Percentiles rank a stretch among this genome's conserved stretches.
These are phyloP conservation scores for Garcia nutans DNA, from an alignment of 345 rosid species.

Conservation along the genomic window DNA sequence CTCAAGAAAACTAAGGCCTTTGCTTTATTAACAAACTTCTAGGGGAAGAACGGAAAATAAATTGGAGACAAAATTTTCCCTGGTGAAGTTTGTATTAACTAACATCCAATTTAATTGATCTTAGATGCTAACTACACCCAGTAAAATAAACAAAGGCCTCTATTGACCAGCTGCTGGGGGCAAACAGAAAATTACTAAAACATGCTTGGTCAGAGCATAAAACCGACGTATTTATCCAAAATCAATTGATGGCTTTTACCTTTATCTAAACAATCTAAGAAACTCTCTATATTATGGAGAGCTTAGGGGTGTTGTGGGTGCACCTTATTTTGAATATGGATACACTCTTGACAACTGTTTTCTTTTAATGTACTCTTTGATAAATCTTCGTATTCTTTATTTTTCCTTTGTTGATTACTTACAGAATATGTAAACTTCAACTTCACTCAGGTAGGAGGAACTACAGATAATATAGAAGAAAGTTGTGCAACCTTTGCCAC, in stretches of 20 bases:
- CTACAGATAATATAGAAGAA: slow-evolving; percentile 89
- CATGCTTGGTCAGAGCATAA: background rate
- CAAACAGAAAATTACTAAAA: background rate
- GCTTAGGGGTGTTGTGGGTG: background rate
- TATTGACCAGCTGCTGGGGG: too few species aligned
- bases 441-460: slow-evolving; percentile 76
- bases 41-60: too few species aligned
- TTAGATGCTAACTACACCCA: too few species aligned
- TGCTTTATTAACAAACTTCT: background rate
- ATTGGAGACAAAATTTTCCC: too few species aligned
- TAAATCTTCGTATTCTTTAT: background rate
- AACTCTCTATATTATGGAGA: background rate
- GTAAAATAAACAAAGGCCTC: too few species aligned
- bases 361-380: background rate
- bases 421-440: background rate
- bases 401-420: background rate
- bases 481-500: slow-evolving; percentile 84
- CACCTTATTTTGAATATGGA: background rate
- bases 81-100: too few species aligned
- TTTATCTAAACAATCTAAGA: background rate
- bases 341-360: background rate
- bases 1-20: background rate
- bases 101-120: too few species aligned
- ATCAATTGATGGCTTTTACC: background rate
- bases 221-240: background rate